Evolutionary conservation across 2,329 filamentous ascomycete genomes (phyloP).

Genomic region (Bipolaris sorokiniana): DNA sequence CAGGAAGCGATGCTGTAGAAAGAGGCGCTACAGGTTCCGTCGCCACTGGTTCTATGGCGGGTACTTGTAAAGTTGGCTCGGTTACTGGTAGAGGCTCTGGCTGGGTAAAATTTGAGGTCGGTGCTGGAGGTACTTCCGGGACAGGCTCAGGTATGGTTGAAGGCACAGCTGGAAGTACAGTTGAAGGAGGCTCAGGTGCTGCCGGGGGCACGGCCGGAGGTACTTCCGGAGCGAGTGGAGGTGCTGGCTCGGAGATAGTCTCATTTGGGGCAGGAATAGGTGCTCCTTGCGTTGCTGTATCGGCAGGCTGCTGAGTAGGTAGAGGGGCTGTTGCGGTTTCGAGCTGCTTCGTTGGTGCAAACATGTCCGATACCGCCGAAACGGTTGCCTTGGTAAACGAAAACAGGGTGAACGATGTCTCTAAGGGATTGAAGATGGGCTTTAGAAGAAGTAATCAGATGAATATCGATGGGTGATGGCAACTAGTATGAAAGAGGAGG

Average conservation of each 20-base stretch:
- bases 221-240: background rate
- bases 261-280: background rate
- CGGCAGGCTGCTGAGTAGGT: background rate
- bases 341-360: background rate
- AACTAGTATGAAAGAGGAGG: conserved; percentile 2
- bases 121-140: background rate
- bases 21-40: conserved; percentile 2
- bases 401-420: conserved; percentile 1
- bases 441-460: background rate
- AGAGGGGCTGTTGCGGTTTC: background rate
- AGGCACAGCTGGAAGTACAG: background rate
- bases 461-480: background rate
- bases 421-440: background rate
- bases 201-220: background rate
- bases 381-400: background rate
- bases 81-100: background rate
- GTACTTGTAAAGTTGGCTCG: conserved; percentile 6
- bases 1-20: background rate
- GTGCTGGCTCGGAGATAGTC: background rate
- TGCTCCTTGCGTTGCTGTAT: background rate
- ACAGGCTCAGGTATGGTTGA: conserved; percentile 3
- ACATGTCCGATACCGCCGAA: background rate
- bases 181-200: conserved; percentile 3
- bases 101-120: background rate
- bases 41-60: conserved; percentile 4